Base-by-base conservation (phyloP, 495 filamentous ascomycete genomes). In the Penicillium simplicissimum region DNA sequence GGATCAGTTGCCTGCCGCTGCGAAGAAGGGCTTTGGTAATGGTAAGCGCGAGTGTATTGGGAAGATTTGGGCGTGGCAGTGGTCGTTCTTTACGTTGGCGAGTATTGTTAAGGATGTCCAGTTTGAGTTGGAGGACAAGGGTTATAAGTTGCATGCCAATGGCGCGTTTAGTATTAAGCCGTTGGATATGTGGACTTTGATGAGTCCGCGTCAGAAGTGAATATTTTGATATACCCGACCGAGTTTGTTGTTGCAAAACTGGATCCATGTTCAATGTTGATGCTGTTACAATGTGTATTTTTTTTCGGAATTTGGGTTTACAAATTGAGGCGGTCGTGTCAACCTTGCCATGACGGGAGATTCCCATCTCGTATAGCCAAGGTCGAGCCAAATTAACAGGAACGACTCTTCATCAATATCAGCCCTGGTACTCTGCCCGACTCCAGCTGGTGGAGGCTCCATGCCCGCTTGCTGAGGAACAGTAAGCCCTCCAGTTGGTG, bases 11-110 rank as follows among this genome's bases (percentile, higher is more conserved):
- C 87, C 87, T 0, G 61, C 71, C 6, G 83, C 77, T 0, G 85
- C 84, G 8, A 89, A 87, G 83, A 90, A 88, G 63, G 79, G 78
- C 38, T 91, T 89, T 57, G 89, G 89, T 2, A 90, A 90, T 60
- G 89, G 89, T 19, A 87, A 87, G 77, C 71, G 89, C 38, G 80
- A 81, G 63, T 91, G 89, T 60, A 82, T 87, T 48, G 89, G 88
- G 6, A 83, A 81, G 64, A 69, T 83, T 60, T 89, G 85, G 77
- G 88, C 88, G 4, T 87, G 82, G 85, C 82, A 88, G 64, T 83
- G 81, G 81, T 75, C 72, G 31, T 60, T 81, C 61, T 68, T 75
- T 48, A 73, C 73, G 0, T 57, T 82, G 10, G 73, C 76, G 23
- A 73, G 66, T 31, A 70, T 83, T 17, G 51, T 83, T 43, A 75